phyloP scores from a whole-genome alignment of 2,329 filamentous ascomycete genomes.

The Aspergillus pseudoterreus region DNA sequence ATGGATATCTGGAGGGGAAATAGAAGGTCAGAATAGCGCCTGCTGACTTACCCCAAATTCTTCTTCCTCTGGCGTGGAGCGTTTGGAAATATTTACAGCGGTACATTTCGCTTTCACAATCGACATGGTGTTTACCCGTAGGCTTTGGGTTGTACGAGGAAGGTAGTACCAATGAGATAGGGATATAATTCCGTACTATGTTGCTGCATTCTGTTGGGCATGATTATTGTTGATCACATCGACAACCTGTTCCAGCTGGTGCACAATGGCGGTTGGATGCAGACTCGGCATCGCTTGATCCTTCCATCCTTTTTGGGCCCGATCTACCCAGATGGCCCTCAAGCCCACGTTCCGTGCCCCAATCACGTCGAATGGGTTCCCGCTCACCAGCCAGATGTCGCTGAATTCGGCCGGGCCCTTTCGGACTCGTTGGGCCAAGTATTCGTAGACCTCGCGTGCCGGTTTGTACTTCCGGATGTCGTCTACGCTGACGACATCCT shows the following conservation, averaged over 20 bases:
- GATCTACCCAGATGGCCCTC: conserved; percentile 65
- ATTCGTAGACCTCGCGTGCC: conserved; percentile 56
- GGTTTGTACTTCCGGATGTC: conserved; percentile 62
- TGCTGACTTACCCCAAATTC: conserved; percentile 47
- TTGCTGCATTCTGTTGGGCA: not conserved
- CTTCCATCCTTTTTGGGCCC: conserved; percentile 60
- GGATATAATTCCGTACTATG: too few species aligned
- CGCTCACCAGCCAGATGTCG: conserved; percentile 65
- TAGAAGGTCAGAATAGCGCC: conserved; percentile 39
- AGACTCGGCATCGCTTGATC: conserved; percentile 54
- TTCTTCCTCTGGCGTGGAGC: conserved; percentile 37
- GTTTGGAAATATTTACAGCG: conserved; percentile 47
- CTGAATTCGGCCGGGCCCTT: conserved; percentile 42
- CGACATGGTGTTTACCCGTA: not conserved
- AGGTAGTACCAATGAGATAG: not conserved
- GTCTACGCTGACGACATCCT: conserved; percentile 60
- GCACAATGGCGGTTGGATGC: conserved; percentile 53
- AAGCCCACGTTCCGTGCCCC: conserved; percentile 62
- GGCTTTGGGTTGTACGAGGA: not conserved
- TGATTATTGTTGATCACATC: conserved; percentile 28
- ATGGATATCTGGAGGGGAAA: conserved; percentile 47
- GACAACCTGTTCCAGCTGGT: conserved; percentile 57
- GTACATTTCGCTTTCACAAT: conserved; percentile 4
- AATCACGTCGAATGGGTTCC: conserved; percentile 70
- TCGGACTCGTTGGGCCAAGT: conserved; percentile 52